Base-by-base conservation (phyloP, 495 filamentous ascomycete species). In the Daldinia grandis region DNA sequence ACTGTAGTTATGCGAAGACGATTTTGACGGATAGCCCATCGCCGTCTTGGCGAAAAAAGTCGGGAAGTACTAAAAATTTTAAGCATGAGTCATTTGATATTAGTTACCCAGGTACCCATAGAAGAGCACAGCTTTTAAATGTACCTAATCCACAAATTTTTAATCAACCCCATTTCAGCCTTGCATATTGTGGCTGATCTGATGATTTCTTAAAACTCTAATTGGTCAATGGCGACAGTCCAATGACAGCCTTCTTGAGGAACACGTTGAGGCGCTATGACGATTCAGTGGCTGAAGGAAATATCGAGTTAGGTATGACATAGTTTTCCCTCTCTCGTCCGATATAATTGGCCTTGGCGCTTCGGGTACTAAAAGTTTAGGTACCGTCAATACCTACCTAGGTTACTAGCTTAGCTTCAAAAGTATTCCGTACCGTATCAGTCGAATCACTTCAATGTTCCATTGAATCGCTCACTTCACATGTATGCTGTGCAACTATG, bases 241-340 rank as follows among this genome's bases (percentile, higher is more conserved):
- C 71, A 74, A 74, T 74, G 14, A 15, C 49, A 70, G 62, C 62
- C 71, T 67, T 35, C 58, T 63, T 50, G 57, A 5, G 33, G n/a
- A n/a, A 60, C 71, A 74, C 71, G 71, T 74, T 74, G 47, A 65
- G 66, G 66, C 44, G 65, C 30, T 27, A 69, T 69, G 71, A 66
- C 62, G 66, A 66, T 59, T 74, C 47, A 74, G 71, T 74, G 71
- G 71, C 66, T 70, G 66, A 66, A 56, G 8, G 30, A n/a, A 14
- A 21, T 31, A 35, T 31, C 17, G 44, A 58, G 42, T 10, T 62
- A 58, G 42, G 5, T 62, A 64, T 63, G 58, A 50, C 66, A 58
- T 73, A 24, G 58, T 65, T 62, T 58, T n/a, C n/a, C n/a, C 53
- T 24, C 33, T 56, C 51, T 61, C 65, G 61, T 62, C 56, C 37